These are phyloP conservation scores for Amanita jacksonii DNA, from an alignment of 768 basidiomycete species.

Conservation along the genomic window DNA sequence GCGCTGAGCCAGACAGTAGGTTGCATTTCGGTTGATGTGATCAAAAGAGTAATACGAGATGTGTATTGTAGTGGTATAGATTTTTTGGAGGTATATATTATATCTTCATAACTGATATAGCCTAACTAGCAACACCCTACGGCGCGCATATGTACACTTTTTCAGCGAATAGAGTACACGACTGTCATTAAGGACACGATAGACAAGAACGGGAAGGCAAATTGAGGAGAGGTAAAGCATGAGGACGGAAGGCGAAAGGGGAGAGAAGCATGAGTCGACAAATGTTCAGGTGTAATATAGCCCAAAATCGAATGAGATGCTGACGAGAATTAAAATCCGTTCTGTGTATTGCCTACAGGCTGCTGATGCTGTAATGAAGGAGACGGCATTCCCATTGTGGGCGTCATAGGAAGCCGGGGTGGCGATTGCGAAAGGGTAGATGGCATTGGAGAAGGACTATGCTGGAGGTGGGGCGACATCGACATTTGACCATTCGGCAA, in stretches of 20 bases:
- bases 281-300: background rate
- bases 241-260: background rate
- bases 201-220: constrained; percentile 7
- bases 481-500: constrained; percentile 32
- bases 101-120: constrained; percentile 8
- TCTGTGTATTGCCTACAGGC: constrained; percentile 39
- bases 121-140: background rate
- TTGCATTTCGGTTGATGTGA: too few relatives aligned
- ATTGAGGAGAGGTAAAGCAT: background rate
- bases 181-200: background rate
- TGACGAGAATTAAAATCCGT: constrained; percentile 32
- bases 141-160: background rate
- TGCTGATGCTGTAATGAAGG: constrained; percentile 50
- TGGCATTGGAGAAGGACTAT: constrained; percentile 36
- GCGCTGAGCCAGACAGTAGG: too few relatives aligned
- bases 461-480: constrained; percentile 42
- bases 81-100: constrained; percentile 9
- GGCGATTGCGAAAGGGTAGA: constrained; percentile 36
- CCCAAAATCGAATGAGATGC: background rate
- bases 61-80: constrained; percentile 9
- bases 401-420: constrained; percentile 38
- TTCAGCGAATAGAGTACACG: constrained; percentile 8
- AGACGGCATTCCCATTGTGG: constrained; percentile 43
- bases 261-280: background rate
- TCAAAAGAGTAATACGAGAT: background rate